Evolutionary conservation across 1,284 basidiomycete species (phyloP), one percentile per base, ranked within the genome.

Genomic region (Ganoderma boninense): DNA sequence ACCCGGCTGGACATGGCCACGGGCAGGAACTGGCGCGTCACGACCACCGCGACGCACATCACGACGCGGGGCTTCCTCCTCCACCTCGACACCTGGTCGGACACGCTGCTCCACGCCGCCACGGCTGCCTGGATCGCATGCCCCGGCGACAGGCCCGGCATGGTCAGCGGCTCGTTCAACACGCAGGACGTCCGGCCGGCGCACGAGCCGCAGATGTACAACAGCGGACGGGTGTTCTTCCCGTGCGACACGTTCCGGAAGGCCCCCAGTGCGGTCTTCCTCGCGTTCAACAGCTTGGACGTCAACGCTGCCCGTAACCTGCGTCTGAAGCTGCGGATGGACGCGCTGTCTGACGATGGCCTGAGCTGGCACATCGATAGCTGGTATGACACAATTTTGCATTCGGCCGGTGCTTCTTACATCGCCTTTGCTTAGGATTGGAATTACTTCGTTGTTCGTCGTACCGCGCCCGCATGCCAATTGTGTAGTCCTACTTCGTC

Each of bases 1-100:
- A 52, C 13, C 49, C 7, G 26, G 49, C 23, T 52, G 23, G 49
- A 52, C 23, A 52, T 52, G 23, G 49, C 1, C 49, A 11, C 4
- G 20, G 23, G 10, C 49, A 26, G 26, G 23, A 52, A 52, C 49
- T 52, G 49, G 49, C 49, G 49, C 49, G 13, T 70, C 10, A 40
- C 4, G 6, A 57, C 59, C 16, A 52, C 44, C 13, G 62, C 56
- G 29, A 43, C 42, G 42, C 32, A 49, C 52, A 40, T 70, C 46
- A 29, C 38, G 6, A 13, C 26, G 16, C 46, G 32, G 3, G 69
- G 69, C 6, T 70, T 70, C 57, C 65, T 62, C 18, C 32, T 67
- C 43, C 66, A 70, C 44, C n/a, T 70, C 69, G 62, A 67, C 35
- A 23, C 69, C 35, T 67, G 65, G 65, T 29, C 49, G 43, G 66